A percentile compares a stretch with the other conserved stretches of the same genome.
phyloP scores from a whole-genome alignment of 805 yeast genomes.

The Saturnispora kantuleensis region DNA sequence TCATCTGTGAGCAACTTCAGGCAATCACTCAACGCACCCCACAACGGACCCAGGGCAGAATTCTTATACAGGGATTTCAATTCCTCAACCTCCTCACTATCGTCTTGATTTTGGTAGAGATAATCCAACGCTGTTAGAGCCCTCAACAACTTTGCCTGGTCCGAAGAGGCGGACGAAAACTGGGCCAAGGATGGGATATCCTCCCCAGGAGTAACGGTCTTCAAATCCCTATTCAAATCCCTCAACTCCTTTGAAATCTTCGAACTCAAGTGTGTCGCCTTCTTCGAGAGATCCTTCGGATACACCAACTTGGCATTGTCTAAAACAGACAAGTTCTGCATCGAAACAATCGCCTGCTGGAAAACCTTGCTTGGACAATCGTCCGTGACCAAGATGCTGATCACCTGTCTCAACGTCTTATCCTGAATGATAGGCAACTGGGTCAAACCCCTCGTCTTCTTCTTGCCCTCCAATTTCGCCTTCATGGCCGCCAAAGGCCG shows the following conservation, averaged over 20 bases:
- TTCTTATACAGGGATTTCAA: conserved; percentile 54
- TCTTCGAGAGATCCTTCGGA: conserved; percentile 54
- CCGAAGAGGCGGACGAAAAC: conserved; percentile 72
- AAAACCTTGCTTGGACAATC: conserved; percentile 82
- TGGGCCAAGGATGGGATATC: conserved; percentile 41
- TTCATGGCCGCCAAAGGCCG: conserved; percentile 51
- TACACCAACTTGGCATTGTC: conserved; percentile 54
- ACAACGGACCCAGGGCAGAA: conserved; percentile 64
- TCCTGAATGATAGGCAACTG: conserved; percentile 58
- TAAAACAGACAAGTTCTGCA: conserved; percentile 63
- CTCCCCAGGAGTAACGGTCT: conserved; percentile 33
- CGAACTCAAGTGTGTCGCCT: conserved; percentile 52
- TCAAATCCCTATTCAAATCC: conserved; percentile 36
- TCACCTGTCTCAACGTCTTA: conserved; percentile 49
- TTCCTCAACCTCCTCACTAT: conserved; percentile 31
- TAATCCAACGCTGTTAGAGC: conserved; percentile 83
- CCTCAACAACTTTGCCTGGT: conserved; percentile 80
- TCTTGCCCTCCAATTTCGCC: conserved; percentile 29
- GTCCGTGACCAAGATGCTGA: conserved; percentile 61
- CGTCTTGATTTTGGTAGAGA: conserved; percentile 43
- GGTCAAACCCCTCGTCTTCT: conserved; percentile 15
- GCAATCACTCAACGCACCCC: conserved; percentile 79
- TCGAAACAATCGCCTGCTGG: conserved; percentile 70
- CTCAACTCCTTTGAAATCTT: conserved; percentile 46
- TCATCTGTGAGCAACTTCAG: conserved; percentile 53